Base-by-base conservation (phyloP, 805 yeast species). In the Kockiozyma suomiensis region DNA sequence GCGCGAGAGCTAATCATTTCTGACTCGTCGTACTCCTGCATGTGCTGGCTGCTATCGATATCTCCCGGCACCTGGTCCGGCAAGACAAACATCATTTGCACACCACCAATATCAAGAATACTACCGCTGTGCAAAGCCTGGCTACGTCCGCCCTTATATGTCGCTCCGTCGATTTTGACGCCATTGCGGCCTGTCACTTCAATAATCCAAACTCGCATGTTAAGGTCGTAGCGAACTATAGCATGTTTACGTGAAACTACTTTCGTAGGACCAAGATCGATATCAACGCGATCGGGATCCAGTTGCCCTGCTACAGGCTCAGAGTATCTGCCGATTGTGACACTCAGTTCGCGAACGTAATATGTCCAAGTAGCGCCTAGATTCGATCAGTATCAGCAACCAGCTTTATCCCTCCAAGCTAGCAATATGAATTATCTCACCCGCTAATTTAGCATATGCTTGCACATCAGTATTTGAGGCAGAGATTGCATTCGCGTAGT, bases 1-100 rank as follows among this genome's bases (percentile, higher is more conserved):
- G 53, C 37, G 19, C 41, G 53, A 6, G 42, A 13, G 8, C 50
- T 38, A 23, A 52, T 55, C 60, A 51, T 43, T n/a, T 49, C 60
- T 3, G 49, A 46, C 23, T 54, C 61, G 7, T 52, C 64, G 43
- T 53, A 61, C 17, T 53, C 59, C 23, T 40, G 50, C n/a, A 33
- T 28, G 42, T 46, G 23, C 42, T 40, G 23, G 19, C 46, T 53
- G 21, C 49, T 19, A 4, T 64, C 66, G 30, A 58, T 35, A 3
- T 56, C 67, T 4, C 50, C 26, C 17, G 61, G 61, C 10, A 58
- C 62, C 30, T 64, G 66, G 72, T 92, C 97, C 1, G 99, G 99
- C 66, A 94, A 78, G 40, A 94, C 94, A 72, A 94, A 94, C 96
- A 94, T 93, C 98, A 94, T 94, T 75, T 94, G 98, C 10, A 97